Percentiles rank a stretch among this genome's conserved stretches.
phyloP scores from a whole-genome alignment of 352 stramenopile genomes.

The Nothophytophthora sp. region DNA sequence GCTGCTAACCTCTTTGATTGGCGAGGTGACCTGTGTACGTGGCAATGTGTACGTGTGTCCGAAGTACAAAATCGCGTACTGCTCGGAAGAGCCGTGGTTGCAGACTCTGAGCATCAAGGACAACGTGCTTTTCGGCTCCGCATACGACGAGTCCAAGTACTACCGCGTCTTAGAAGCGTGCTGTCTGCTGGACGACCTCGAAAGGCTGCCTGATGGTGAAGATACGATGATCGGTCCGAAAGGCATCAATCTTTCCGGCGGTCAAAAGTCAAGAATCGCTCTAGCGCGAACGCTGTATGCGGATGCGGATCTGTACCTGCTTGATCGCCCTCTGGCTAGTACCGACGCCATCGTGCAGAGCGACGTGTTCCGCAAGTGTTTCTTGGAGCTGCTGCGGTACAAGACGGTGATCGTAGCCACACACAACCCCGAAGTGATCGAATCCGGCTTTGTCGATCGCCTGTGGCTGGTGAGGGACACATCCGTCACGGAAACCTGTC shows the following conservation, averaged over 20 bases:
- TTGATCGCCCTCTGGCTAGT: constrained; percentile 92
- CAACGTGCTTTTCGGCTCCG: constrained; percentile 93
- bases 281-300: constrained; percentile 70
- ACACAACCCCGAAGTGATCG: constrained; percentile 80
- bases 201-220: constrained; percentile 85
- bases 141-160: constrained; percentile 52
- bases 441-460: constrained; percentile 24
- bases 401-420: constrained; percentile 90
- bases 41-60: constrained; percentile 46
- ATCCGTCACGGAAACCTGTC: constrained; percentile 21
- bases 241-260: constrained; percentile 93
- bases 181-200: constrained; percentile 83
- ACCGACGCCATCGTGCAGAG: constrained; percentile 94
- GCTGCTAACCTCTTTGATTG: constrained; percentile 48
- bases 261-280: constrained; percentile 88
- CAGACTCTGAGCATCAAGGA: constrained; percentile 93
- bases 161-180: constrained; percentile 67
- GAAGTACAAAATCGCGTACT: constrained; percentile 60
- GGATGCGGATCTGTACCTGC: constrained; percentile 64
- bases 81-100: constrained; percentile 91
- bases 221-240: constrained; percentile 95
- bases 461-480: constrained; percentile 29
- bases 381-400: constrained; percentile 24
- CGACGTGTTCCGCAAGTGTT: constrained; percentile 75
- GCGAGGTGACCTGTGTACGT: constrained; percentile 81